Evolutionary conservation across 2,329 filamentous ascomycete species (phyloP).

Genomic region (Colletotrichum tropicicola): DNA sequence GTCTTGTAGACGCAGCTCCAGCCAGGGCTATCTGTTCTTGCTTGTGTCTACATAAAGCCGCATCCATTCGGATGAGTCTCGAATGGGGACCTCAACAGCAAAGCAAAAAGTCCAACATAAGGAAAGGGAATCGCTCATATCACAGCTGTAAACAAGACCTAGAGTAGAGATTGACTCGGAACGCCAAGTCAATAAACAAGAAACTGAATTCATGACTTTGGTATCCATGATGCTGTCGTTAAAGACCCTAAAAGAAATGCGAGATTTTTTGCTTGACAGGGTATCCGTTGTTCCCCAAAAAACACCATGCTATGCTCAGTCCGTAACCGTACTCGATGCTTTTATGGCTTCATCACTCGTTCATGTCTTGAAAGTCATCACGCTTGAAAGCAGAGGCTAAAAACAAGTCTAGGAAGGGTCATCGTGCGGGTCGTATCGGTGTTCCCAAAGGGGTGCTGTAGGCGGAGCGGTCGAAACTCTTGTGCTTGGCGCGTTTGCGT

Average conservation of each 20-base stretch:
- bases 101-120: no score
- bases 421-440: constrained; percentile 23
- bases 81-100: no score
- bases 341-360: constrained; percentile 29
- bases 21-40: no score
- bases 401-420: constrained; percentile 23
- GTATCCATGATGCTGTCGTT: constrained; percentile 18
- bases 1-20: no score
- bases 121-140: no score
- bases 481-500: constrained; percentile 47
- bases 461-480: constrained; percentile 26
- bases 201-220: constrained; percentile 16
- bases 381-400: constrained; percentile 22
- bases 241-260: constrained; percentile 26
- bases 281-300: constrained; percentile 25
- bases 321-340: constrained; percentile 27
- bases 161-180: neutral
- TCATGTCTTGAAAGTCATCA: constrained; percentile 28
- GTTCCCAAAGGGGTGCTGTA: constrained; percentile 27
- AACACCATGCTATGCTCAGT: constrained; percentile 30
- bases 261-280: constrained; percentile 21
- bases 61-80: no score
- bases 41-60: no score
- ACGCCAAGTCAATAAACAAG: neutral
- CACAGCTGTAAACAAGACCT: no score